A percentile compares a stretch with the other conserved stretches of the same genome.
These are phyloP conservation scores for Bromus sterilis DNA, from an alignment of 176 grass and related monocot species.

Conservation along the genomic window DNA sequence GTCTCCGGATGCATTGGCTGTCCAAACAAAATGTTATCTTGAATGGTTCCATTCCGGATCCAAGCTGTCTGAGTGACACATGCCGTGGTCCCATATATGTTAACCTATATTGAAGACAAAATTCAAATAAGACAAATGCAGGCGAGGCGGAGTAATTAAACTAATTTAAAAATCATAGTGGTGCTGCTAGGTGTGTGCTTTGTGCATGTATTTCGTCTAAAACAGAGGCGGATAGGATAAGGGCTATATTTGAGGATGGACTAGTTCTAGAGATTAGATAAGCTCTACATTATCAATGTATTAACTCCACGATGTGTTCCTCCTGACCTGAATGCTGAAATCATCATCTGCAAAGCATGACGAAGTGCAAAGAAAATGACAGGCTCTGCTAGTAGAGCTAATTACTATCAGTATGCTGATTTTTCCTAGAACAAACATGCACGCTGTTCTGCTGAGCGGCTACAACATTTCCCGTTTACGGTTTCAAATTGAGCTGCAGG, in stretches of 20 bases:
- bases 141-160: neutral
- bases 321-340: neutral
- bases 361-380: neutral
- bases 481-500: neutral
- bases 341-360: neutral
- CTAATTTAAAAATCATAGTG: neutral
- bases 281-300: neutral
- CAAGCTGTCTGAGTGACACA: constrained; percentile 62
- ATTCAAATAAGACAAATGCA: neutral
- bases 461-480: neutral
- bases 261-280: neutral
- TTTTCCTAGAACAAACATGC: neutral
- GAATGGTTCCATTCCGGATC: constrained; percentile 65
- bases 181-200: neutral
- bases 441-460: neutral
- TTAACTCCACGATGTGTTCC: neutral
- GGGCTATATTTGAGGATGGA: neutral
- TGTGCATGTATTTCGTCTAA: neutral
- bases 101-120: constrained; percentile 37
- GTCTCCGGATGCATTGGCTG: constrained; percentile 34
- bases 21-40: constrained; percentile 74
- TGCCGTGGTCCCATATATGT: constrained; percentile 52
- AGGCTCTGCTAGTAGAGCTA: neutral
- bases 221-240: neutral
- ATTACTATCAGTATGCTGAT: neutral